A percentile compares a stretch with the other conserved stretches of the same genome.
phyloP scores from a whole-genome alignment of 768 basidiomycete species.

The Suillus subalutaceus region DNA sequence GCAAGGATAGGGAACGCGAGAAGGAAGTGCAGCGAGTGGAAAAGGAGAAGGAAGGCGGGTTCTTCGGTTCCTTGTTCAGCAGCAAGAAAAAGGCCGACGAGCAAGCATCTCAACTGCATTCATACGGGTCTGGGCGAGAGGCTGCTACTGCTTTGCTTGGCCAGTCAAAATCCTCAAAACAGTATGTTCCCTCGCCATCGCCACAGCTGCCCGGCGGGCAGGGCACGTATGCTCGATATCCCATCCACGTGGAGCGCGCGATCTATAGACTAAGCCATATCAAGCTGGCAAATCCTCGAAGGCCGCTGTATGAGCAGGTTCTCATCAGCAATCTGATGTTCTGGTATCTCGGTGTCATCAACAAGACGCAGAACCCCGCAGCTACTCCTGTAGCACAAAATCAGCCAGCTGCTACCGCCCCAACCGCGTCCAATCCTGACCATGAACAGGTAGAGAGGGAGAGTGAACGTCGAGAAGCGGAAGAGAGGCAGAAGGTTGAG shows the following conservation, averaged over 20 bases:
- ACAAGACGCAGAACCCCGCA: conserved; percentile 72
- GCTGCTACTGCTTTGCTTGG: conserved; percentile 87
- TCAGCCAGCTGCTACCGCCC: conserved; percentile 21
- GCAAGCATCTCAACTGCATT: conserved; percentile 38
- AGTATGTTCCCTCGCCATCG: conserved; percentile 60
- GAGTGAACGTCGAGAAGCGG: conserved; percentile 39
- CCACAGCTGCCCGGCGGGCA: conserved; percentile 43
- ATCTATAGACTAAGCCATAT: conserved; percentile 98
- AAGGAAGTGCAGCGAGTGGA: conserved; percentile 51
- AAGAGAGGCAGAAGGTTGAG: conserved; percentile 46
- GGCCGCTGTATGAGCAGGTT: conserved; percentile 97
- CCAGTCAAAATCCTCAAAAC: conserved; percentile 78
- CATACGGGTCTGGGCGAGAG: conserved; percentile 68
- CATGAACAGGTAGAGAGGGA: conserved; percentile 36
- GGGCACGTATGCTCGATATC: conserved; percentile 75
- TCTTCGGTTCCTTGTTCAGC: conserved; percentile 92
- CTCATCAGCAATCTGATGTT: conserved; percentile 95
- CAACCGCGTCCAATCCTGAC: conserved; percentile 35
- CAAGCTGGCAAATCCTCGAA: conserved; percentile 95
- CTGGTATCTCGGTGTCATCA: conserved; percentile 98
- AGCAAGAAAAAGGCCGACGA: conserved; percentile 88
- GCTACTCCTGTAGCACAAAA: conserved; percentile 36
- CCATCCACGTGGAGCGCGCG: conserved; percentile 97
- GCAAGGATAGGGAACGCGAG: conserved; percentile 47
- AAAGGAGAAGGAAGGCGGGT: conserved; percentile 70